Percentiles rank a stretch among this genome's conserved stretches.
phyloP scores from a whole-genome alignment of 2,329 filamentous ascomycete species.

The Fusarium sp. region DNA sequence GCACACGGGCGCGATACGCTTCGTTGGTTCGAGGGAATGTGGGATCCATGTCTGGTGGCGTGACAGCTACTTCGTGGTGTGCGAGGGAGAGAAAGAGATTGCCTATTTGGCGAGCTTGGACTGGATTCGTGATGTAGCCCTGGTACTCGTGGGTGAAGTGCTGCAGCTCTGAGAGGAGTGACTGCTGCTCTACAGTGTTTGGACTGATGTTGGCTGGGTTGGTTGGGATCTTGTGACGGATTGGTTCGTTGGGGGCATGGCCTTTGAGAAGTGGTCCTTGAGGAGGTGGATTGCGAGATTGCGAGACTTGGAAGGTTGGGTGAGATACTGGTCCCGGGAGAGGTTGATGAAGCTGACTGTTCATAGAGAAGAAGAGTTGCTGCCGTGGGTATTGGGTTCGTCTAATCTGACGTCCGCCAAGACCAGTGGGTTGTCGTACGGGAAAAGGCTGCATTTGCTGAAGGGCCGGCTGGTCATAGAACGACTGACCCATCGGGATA shows the following conservation, averaged over 20 bases:
- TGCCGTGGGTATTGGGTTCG: accelerated
- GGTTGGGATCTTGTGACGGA: not conserved
- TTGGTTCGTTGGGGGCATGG: not conserved
- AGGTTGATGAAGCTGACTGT: not conserved
- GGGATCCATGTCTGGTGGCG: not conserved
- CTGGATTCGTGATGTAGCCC: not conserved
- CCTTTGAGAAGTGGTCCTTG: not conserved
- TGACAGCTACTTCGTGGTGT: not conserved
- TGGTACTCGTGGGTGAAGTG: conserved; percentile 12
- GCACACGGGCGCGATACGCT: conserved; percentile 3
- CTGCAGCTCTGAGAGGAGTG: not conserved
- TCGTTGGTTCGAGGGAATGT: conserved; percentile 11
- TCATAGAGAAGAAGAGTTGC: not conserved
- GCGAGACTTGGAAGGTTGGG: not conserved
- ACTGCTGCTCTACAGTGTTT: not conserved
- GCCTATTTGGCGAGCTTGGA: not conserved
- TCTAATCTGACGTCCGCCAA: too few species aligned
- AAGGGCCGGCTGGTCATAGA: not conserved
- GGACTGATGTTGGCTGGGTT: not conserved
- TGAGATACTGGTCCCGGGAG: not conserved
- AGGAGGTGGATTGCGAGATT: not conserved
- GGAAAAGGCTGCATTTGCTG: not conserved
- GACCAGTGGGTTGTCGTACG: not conserved
- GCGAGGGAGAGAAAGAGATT: conserved; percentile 7
- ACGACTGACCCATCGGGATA: not conserved